A percentile compares a stretch with the other conserved stretches of the same genome.
Conservation (phyloP, 495 filamentous ascomycete genomes). For the Parathielavia appendiculata region DNA sequence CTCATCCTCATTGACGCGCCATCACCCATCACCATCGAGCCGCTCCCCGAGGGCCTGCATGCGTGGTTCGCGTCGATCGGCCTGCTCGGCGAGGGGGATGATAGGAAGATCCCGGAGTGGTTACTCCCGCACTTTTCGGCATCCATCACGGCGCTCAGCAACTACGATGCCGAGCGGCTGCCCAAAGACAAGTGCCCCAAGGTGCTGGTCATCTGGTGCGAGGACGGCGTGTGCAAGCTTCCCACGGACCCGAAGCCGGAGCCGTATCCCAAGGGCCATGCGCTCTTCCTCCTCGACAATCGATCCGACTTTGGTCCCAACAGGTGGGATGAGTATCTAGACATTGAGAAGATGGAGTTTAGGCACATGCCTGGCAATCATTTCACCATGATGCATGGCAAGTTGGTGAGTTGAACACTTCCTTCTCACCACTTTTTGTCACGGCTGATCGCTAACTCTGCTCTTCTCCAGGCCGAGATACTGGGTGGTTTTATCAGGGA, state of each 20-base stretch:
- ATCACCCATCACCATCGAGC: constrained; percentile 69
- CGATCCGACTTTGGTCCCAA: constrained; percentile 72
- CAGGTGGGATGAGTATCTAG: constrained; percentile 72
- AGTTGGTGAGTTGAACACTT: constrained; percentile 40
- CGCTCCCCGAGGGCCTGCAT: constrained; percentile 70
- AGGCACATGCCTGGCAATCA: constrained; percentile 63
- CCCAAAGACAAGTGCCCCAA: constrained; percentile 52
- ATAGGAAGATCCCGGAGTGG: constrained; percentile 65
- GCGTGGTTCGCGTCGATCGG: constrained; percentile 75
- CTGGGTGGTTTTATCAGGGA: constrained; percentile 21
- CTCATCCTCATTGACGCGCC: constrained; percentile 82
- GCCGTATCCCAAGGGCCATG: constrained; percentile 65
- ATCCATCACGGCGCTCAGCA: constrained; percentile 67
- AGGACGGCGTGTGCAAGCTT: constrained; percentile 71
- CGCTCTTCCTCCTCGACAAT: constrained; percentile 74
- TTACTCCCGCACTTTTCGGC: constrained; percentile 78
- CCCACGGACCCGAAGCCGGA: constrained; percentile 65
- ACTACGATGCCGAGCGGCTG: constrained; percentile 60
- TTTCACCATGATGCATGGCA: constrained; percentile 66
- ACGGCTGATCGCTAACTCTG: not conserved
- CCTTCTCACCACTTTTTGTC: not conserved
- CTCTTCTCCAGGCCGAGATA: constrained; percentile 33
- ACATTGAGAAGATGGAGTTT: constrained; percentile 56
- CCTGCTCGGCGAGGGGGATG: constrained; percentile 62
- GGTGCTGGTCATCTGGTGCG: constrained; percentile 70